Conservation (phyloP, 208 protist species). For the Phytomonas serpens region DNA sequence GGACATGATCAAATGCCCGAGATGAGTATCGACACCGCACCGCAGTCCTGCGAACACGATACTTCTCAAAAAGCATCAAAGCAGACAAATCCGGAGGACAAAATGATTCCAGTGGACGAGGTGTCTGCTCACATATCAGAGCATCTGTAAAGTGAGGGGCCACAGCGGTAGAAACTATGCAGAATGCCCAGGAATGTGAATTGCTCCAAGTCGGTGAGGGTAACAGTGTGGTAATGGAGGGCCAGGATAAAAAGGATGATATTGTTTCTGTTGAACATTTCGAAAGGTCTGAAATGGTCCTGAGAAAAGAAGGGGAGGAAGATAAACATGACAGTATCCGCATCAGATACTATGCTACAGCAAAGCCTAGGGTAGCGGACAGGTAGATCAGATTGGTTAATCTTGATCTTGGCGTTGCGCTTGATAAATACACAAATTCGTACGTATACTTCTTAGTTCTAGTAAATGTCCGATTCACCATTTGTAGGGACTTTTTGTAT, state of each 20-base stretch:
- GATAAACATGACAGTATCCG: not conserved
- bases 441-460: not conserved
- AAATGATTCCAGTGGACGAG: not conserved
- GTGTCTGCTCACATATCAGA: not conserved
- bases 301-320: not conserved
- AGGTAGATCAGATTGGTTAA: not conserved
- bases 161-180: not conserved
- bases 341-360: not conserved
- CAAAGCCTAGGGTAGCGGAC: not conserved
- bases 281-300: not conserved
- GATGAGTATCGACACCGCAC: not conserved
- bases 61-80: not conserved
- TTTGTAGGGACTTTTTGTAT: not conserved
- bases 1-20: not conserved
- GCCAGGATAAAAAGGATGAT: not conserved
- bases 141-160: not conserved
- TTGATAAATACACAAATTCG: not conserved
- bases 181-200: not conserved
- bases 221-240: not conserved
- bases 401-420: not conserved
- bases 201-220: not conserved
- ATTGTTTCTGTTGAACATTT: not conserved
- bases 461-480: not conserved
- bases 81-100: not conserved
- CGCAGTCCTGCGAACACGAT: not conserved